Evolutionary conservation across 1,284 basidiomycete species (phyloP), one percentile per base, ranked within the genome.

Genomic region (Tylopilus sp.): DNA sequence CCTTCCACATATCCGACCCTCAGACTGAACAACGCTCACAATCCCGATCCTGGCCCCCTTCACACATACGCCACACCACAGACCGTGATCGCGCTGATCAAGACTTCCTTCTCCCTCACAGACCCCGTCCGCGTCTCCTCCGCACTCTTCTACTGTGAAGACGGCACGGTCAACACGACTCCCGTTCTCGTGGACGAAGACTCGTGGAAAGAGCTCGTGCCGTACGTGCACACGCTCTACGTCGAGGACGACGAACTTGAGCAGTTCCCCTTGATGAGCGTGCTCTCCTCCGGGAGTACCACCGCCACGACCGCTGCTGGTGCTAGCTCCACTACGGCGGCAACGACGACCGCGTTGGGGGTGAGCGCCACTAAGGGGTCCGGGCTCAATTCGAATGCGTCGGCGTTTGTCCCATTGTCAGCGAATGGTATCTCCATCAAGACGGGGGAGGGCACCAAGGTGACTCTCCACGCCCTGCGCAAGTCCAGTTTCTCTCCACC

Each of bases 121-220:
- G 57, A 63, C 19, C 52, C 52, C 38, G 16, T 64, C 21, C 54
- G 39, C 18, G 23, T 67, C 23, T 36, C 51, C 25, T 45, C 55
- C 6, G 66, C 65, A 6, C 26, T 53, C 30, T 65, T 65, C 36
- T 65, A 60, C 41, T 51, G 62, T 37, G 66, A 65, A 41, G 63
- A 65, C 28, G 65, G 66, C 28, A 51, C 55, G 34, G 26, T 68
- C 30, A 61, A 67, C 30, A 31, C 52, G 0, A 49, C 55, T 0
- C 53, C 55, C 9, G 54, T 55, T 15, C 46, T 59, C 19, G 29
- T 65, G 13, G 63, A 65, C 18, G 66, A 68, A 16, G 61, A 61
- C 36, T 68, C 66, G 34, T 65, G 63, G 66, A 63, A 58, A 13
- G 63, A 68, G 28, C 61, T 68, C 21, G 63, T 41, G 0, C 65